Conservation (phyloP, 768 basidiomycete species). For the Leccinum ochraceum region DNA sequence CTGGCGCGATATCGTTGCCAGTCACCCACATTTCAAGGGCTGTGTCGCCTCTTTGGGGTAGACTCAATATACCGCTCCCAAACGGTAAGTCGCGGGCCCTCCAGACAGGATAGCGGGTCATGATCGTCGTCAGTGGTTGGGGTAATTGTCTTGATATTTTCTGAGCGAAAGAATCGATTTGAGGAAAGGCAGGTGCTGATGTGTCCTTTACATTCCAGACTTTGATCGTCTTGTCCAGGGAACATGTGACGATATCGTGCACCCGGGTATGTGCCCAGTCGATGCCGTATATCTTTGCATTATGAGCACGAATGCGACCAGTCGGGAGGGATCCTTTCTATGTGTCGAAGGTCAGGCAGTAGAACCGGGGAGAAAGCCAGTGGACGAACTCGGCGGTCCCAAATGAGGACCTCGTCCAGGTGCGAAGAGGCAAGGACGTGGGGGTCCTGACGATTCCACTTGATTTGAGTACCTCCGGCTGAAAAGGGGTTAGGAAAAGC, state of each 20-base stretch:
- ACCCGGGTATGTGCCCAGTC: conserved; percentile 84
- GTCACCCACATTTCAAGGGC: conserved; percentile 79
- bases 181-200: conserved; percentile 18
- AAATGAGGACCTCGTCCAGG: conserved; percentile 81
- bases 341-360: conserved; percentile 6
- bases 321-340: conserved; percentile 90
- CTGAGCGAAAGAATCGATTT: conserved; percentile 7
- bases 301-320: conserved; percentile 74
- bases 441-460: conserved; percentile 90
- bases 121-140: conserved; percentile 53
- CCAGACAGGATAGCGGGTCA: conserved; percentile 91
- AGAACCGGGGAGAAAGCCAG: not conserved
- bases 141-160: conserved; percentile 11
- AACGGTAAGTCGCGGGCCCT: conserved; percentile 91
- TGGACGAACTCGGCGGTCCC: conserved; percentile 84
- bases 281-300: conserved; percentile 95
- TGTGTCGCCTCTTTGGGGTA: conserved; percentile 88
- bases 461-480: conserved; percentile 94
- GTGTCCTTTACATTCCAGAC: conserved; percentile 56
- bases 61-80: conserved; percentile 80
- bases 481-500: conserved; percentile 1
- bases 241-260: conserved; percentile 91
- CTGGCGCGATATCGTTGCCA: conserved; percentile 38
- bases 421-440: conserved; percentile 91
- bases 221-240: conserved; percentile 92